Evolutionary conservation across 352 stramenopile genomes (phyloP).

Genomic region (Elongisporangium prolatum): DNA sequence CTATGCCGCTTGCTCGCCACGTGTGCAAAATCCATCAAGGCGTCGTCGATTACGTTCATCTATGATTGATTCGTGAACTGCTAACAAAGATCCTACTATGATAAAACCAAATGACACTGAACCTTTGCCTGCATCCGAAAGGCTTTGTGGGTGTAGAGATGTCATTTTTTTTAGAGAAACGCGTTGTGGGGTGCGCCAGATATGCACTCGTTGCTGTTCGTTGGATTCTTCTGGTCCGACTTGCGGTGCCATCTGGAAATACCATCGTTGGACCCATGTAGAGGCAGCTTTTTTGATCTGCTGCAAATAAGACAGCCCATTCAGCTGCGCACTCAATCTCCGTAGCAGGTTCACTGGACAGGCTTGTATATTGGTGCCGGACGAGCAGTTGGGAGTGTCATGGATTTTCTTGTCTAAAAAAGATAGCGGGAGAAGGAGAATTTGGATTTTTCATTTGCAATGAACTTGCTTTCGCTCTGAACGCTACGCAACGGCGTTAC

Average conservation of each 20-base stretch:
- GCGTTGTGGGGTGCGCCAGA: background rate
- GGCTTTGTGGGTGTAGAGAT: background rate
- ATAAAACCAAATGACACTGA: background rate
- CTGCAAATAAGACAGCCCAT: background rate
- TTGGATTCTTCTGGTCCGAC: background rate
- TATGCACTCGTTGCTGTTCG: background rate
- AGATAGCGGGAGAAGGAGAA: background rate
- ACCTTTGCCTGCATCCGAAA: background rate
- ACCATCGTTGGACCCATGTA: background rate
- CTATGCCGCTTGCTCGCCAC: background rate
- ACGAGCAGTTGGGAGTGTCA: background rate
- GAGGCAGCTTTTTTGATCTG: background rate
- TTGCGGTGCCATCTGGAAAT: background rate
- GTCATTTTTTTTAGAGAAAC: background rate
- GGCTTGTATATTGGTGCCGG: background rate
- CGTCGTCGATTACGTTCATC: background rate
- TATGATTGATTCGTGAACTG: background rate
- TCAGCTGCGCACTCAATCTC: background rate
- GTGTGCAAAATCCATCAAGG: background rate
- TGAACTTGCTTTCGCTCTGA: background rate
- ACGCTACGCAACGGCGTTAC: background rate
- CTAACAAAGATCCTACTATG: background rate
- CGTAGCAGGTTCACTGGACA: background rate
- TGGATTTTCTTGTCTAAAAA: background rate
- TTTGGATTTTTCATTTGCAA: background rate